A percentile compares a stretch with the other conserved stretches of the same genome.
Evolutionary conservation across 208 protist species (phyloP).

Genomic region (Naegleria gruberi): DNA sequence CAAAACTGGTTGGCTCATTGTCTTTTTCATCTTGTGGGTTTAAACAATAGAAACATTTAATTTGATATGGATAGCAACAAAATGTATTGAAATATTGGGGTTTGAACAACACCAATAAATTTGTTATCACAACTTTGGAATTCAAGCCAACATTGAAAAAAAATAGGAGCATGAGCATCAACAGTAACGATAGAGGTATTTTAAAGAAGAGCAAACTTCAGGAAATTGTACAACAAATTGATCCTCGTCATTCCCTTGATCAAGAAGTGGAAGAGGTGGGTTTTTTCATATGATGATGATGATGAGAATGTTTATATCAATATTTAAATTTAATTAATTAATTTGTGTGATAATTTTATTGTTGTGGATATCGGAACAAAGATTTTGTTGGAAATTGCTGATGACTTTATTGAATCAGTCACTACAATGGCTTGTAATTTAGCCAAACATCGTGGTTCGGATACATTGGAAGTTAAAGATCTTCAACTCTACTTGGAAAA

Average conservation of each 20-base stretch:
- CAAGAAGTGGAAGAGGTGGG: conserved; percentile 33
- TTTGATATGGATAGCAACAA: too few species aligned
- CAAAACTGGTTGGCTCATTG: too few species aligned
- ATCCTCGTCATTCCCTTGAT: conserved; percentile 28
- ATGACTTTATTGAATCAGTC: conserved; percentile 52
- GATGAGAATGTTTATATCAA: background rate
- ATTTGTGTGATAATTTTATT: background rate
- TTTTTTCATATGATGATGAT: background rate
- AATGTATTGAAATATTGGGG: too few species aligned
- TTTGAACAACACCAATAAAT: too few species aligned
- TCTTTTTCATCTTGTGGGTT: too few species aligned
- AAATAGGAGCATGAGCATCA: background rate
- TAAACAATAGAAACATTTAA: too few species aligned
- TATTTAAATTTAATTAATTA: too few species aligned
- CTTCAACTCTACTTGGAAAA: conserved; percentile 45
- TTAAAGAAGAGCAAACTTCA: background rate
- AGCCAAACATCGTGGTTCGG: conserved; percentile 47
- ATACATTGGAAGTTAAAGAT: conserved; percentile 46
- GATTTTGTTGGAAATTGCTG: conserved; percentile 45
- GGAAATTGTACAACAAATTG: conserved; percentile 23
- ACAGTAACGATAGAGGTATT: background rate
- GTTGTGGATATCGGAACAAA: background rate
- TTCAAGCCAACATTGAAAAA: too few species aligned
- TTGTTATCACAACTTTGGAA: too few species aligned
- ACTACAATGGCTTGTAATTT: conserved; percentile 42